Conservation (phyloP, 2,329 filamentous ascomycete genomes). For the Alternaria metachromatica region DNA sequence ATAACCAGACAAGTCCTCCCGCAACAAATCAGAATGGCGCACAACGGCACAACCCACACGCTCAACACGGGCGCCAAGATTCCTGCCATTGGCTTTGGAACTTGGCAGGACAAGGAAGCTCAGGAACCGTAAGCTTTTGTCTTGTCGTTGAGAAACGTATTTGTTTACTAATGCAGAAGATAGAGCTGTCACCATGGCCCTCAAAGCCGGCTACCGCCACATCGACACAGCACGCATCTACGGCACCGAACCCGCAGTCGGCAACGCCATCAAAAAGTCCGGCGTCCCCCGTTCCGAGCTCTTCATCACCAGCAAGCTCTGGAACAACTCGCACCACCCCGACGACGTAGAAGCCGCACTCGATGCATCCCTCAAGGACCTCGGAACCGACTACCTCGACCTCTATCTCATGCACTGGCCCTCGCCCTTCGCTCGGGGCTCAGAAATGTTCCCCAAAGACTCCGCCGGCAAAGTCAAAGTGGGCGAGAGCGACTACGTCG, state of each 20-base stretch:
- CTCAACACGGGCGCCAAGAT: slow-evolving; percentile 77
- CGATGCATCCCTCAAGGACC: slow-evolving; percentile 75
- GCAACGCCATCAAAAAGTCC: slow-evolving; percentile 39
- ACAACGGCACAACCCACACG: slow-evolving; percentile 53
- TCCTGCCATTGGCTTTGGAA: slow-evolving; percentile 69
- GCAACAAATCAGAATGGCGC: slow-evolving; percentile 35
- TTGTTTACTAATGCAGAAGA: neutral
- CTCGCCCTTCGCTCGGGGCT: slow-evolving; percentile 79
- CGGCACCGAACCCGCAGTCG: slow-evolving; percentile 33
- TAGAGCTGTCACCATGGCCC: slow-evolving; percentile 48
- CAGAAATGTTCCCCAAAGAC: slow-evolving; percentile 62
- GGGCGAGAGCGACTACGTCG: slow-evolving; percentile 36
- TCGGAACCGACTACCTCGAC: slow-evolving; percentile 85
- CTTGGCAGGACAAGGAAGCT: slow-evolving; percentile 41
- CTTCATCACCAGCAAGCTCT: slow-evolving; percentile 75
- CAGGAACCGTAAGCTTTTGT: slow-evolving; percentile 30
- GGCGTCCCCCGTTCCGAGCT: slow-evolving; percentile 49
- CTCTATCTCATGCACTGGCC: slow-evolving; percentile 81
- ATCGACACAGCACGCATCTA: slow-evolving; percentile 40
- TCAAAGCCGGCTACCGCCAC: slow-evolving; percentile 40
- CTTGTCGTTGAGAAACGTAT: neutral
- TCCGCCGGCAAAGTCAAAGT: slow-evolving; percentile 33
- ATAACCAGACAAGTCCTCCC: slow-evolving; percentile 21
- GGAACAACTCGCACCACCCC: slow-evolving; percentile 85
- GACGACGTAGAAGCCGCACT: slow-evolving; percentile 72